Evolutionary conservation across 2,329 filamentous ascomycete species (phyloP).

Genomic region (Exophiala bonariae): DNA sequence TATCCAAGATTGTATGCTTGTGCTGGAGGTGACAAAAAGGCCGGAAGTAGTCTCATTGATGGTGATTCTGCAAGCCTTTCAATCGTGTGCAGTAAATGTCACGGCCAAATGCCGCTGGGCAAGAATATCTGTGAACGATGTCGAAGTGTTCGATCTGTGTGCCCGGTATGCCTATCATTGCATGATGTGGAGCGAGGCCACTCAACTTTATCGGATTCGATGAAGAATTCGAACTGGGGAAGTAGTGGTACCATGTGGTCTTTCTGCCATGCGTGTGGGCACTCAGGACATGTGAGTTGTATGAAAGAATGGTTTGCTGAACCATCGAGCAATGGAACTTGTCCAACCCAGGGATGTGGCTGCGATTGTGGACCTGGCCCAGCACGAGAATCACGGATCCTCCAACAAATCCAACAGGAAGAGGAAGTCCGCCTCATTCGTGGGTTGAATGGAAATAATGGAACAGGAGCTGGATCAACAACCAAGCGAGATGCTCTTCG

Average conservation of each 20-base stretch:
- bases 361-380: conserved; percentile 59
- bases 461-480: conserved; percentile 28
- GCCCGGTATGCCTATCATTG: conserved; percentile 53
- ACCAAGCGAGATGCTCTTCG: conserved; percentile 47
- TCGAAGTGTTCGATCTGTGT: conserved; percentile 31
- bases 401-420: conserved; percentile 34
- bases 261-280: conserved; percentile 61
- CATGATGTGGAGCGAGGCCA: background rate
- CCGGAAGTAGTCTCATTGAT: conserved; percentile 11
- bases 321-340: conserved; percentile 52
- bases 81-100: conserved; percentile 21
- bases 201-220: no score
- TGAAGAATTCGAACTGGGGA: conserved; percentile 4
- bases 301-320: conserved; percentile 57
- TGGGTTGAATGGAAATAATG: conserved; percentile 34
- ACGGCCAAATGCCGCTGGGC: conserved; percentile 14
- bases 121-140: conserved; percentile 23
- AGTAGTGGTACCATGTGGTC: conserved; percentile 44
- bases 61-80: conserved; percentile 14
- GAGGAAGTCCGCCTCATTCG: conserved; percentile 23
- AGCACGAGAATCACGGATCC: conserved; percentile 42
- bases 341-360: conserved; percentile 59
- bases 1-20: conserved; percentile 10
- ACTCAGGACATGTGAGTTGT: conserved; percentile 60
- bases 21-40: conserved; percentile 7